Evolutionary conservation across 805 yeast genomes (phyloP), one percentile per base, ranked within the genome.

Genomic region (Komagataella phaffii): DNA sequence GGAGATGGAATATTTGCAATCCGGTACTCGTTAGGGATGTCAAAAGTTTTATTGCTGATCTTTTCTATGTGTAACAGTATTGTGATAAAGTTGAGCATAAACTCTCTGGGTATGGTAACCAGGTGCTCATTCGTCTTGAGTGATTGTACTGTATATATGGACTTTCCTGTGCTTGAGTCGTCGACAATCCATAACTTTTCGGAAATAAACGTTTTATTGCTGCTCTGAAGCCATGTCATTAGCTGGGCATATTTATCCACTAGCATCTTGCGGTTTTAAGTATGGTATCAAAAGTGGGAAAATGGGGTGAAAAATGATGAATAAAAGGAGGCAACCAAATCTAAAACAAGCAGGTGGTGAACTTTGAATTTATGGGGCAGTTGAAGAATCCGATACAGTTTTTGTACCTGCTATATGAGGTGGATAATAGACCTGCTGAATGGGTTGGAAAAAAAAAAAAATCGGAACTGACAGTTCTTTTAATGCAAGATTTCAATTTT

Each of bases 21-120:
- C 45, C 36, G 24, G 10, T 18, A 30, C 17, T 43, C 50, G 17
- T 49, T 40, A 17, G 44, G 50, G 10, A 49, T 17, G 17, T 14
- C 45, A 50, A 48, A 46, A 18, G 48, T 44, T 14, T 49, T 24
- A 3, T 36, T 49, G 2, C 50, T 46, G 6, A 57, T 66, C 10
- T 57, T 55, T 3, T 67, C 58, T 24, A 79, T 67, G 60, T 76
- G 77, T 14, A 66, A 65, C 7, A 79, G 54, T 2, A 77, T 75
- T 0, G 85, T 73, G 43, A 77, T 66, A 58, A 69, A 75, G 61
- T 85, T 87, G 46, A 87, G 58, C 54, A 85, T 73, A 57, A 71
- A 77, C 0, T 76, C 64, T 21, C 73, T 77, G 1, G 88, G 83
- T 17, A 87, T 76, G 47, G 73, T 71, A 6, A 85, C 69, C 17